Percentiles rank a stretch among this genome's conserved stretches.
These are phyloP conservation scores for Candida pini DNA, from an alignment of 805 yeast species.

Conservation along the genomic window DNA sequence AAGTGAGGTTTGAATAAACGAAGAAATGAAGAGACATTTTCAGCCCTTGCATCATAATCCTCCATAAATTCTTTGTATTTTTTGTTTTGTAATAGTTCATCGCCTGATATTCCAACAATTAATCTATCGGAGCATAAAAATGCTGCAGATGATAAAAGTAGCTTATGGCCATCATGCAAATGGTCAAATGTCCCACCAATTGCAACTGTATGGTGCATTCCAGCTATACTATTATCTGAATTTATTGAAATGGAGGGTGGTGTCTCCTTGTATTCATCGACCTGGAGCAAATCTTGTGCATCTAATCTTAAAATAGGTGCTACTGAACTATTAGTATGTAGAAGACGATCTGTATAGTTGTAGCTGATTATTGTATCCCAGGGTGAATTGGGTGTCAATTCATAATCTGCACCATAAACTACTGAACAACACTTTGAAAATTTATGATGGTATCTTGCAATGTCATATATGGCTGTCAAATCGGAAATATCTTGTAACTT, in stretches of 20 bases:
- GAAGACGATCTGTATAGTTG: neutral
- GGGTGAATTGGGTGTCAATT: neutral
- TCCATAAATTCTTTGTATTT: conserved; percentile 64
- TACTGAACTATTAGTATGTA: too few species aligned
- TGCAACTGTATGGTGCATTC: conserved; percentile 38
- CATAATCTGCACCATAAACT: conserved; percentile 8
- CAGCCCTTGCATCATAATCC: conserved; percentile 45
- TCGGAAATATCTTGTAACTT: conserved; percentile 2
- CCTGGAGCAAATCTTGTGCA: neutral
- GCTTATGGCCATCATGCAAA: conserved; percentile 91
- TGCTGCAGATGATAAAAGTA: conserved; percentile 67
- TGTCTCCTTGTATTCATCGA: too few species aligned
- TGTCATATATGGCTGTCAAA: conserved; percentile 12
- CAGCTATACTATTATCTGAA: too few species aligned
- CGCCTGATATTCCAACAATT: conserved; percentile 82
- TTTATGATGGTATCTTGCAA: conserved; percentile 10
- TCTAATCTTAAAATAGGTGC: too few species aligned
- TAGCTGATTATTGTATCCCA: conserved; percentile 3
- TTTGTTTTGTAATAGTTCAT: conserved; percentile 66
- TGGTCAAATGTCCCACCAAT: conserved; percentile 98
- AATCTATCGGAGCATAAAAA: conserved; percentile 50
- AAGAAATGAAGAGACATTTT: conserved; percentile 45
- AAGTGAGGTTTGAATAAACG: conserved; percentile 40
- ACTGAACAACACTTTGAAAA: conserved; percentile 4
- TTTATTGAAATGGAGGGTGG: too few species aligned